Evolutionary conservation across 2,329 filamentous ascomycete genomes (phyloP).

Genomic region (Neoascochyta sp.): DNA sequence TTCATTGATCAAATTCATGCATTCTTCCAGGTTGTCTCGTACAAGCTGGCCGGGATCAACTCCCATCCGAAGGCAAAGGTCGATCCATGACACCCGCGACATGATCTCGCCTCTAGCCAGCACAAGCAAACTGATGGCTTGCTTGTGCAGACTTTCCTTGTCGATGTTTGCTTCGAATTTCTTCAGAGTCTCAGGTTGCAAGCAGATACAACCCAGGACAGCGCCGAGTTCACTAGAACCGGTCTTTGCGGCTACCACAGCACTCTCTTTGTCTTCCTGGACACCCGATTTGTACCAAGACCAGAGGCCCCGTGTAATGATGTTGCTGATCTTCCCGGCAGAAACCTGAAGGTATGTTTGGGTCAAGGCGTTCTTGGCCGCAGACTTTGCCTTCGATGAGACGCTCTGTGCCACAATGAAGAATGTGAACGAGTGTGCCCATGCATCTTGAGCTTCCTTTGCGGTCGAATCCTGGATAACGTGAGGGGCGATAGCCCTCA

Average conservation of each 20-base stretch:
- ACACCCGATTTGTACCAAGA: slow-evolving; percentile 68
- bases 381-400: slow-evolving; percentile 60
- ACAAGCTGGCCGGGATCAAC: slow-evolving; percentile 80
- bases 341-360: slow-evolving; percentile 57
- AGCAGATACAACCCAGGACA: slow-evolving; percentile 61
- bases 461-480: slow-evolving; percentile 49
- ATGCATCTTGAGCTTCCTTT: slow-evolving; percentile 58
- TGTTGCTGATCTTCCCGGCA: slow-evolving; percentile 56
- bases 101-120: slow-evolving; percentile 75
- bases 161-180: slow-evolving; percentile 45
- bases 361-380: slow-evolving; percentile 60
- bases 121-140: slow-evolving; percentile 74
- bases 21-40: slow-evolving; percentile 56
- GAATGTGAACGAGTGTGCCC: slow-evolving; percentile 84
- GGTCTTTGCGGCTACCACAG: slow-evolving; percentile 62
- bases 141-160: slow-evolving; percentile 55
- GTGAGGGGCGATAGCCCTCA: slow-evolving; percentile 58
- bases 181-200: slow-evolving; percentile 51
- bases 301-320: slow-evolving; percentile 73
- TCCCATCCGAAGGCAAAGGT: slow-evolving; percentile 73
- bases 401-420: slow-evolving; percentile 63
- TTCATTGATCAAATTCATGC: slow-evolving; percentile 64
- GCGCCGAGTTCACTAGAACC: slow-evolving; percentile 61
- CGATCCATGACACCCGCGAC: slow-evolving; percentile 80
- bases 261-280: slow-evolving; percentile 71